Percentiles rank a stretch among this genome's conserved stretches.
Evolutionary conservation across 179 eudicot genomes (phyloP).

Genomic region (Silene coronaria): DNA sequence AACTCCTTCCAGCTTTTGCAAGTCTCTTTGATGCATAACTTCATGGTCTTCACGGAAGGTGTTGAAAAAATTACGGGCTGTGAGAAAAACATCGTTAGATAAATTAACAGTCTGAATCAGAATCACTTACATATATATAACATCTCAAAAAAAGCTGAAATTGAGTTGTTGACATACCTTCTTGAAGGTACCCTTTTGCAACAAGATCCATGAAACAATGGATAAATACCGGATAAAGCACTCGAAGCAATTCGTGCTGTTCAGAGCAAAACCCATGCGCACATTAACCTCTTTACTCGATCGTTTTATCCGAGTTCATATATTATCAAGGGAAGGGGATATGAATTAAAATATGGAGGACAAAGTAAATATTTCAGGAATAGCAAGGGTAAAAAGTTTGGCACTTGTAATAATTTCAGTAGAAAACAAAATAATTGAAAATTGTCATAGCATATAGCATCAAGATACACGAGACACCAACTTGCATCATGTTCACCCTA

Average conservation of each 20-base stretch:
- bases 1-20: slow-evolving; percentile 92
- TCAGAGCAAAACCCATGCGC: neutral
- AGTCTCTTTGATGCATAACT: slow-evolving; percentile 76
- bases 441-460: neutral
- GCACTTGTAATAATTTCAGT: neutral
- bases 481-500: no score
- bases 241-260: slow-evolving; percentile 91
- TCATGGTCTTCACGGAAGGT: slow-evolving; percentile 93
- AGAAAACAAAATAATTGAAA: neutral
- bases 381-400: neutral
- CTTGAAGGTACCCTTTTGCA: slow-evolving; percentile 83
- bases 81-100: neutral
- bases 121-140: neutral
- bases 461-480: no score
- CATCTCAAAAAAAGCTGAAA: neutral
- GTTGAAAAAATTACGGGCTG: slow-evolving; percentile 79
- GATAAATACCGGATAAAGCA: slow-evolving; percentile 87
- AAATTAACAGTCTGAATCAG: neutral
- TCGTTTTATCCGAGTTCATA: neutral
- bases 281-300: neutral
- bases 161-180: slow-evolving; percentile 42
- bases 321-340: neutral
- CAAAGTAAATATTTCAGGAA: neutral
- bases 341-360: neutral
- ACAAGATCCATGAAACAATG: slow-evolving; percentile 98